Conservation (phyloP, 768 basidiomycete species). For the Leucosporidium creatinivorum region DNA sequence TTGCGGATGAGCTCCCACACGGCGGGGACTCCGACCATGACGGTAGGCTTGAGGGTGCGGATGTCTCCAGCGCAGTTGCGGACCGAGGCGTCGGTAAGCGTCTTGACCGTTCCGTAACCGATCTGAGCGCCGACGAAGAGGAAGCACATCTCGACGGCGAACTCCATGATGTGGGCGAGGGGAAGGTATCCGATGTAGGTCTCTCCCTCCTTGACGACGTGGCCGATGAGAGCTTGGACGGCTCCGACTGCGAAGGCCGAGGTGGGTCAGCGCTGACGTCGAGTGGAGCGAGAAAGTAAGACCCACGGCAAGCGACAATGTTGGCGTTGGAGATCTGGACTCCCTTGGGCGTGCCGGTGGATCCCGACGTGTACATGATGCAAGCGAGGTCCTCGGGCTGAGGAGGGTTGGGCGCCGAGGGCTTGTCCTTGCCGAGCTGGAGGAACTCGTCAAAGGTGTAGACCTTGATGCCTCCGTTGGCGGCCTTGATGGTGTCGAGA, state of each 20-base stretch:
- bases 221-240: not conserved
- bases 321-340: conserved; percentile 82
- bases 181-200: conserved; percentile 57
- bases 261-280: conserved; percentile 14
- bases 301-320: conserved; percentile 72
- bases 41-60: conserved; percentile 67
- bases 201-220: conserved; percentile 45
- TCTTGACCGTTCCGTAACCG: conserved; percentile 90
- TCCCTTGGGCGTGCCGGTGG: conserved; percentile 88
- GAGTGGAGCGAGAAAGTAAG: conserved; percentile 57
- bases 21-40: conserved; percentile 90
- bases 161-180: conserved; percentile 74
- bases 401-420: conserved; percentile 51
- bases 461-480: conserved; percentile 45
- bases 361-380: conserved; percentile 73
- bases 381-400: conserved; percentile 52
- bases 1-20: conserved; percentile 97
- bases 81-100: conserved; percentile 70
- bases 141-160: conserved; percentile 75
- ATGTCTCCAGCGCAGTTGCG: conserved; percentile 70
- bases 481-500: conserved; percentile 55
- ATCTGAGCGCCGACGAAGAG: conserved; percentile 45
- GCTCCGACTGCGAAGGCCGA: not conserved
- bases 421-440: conserved; percentile 53
- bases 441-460: conserved; percentile 63